These are phyloP conservation scores for Spiromastix sp. DNA, from an alignment of 2,329 filamentous ascomycete genomes.

Conservation along the genomic window DNA sequence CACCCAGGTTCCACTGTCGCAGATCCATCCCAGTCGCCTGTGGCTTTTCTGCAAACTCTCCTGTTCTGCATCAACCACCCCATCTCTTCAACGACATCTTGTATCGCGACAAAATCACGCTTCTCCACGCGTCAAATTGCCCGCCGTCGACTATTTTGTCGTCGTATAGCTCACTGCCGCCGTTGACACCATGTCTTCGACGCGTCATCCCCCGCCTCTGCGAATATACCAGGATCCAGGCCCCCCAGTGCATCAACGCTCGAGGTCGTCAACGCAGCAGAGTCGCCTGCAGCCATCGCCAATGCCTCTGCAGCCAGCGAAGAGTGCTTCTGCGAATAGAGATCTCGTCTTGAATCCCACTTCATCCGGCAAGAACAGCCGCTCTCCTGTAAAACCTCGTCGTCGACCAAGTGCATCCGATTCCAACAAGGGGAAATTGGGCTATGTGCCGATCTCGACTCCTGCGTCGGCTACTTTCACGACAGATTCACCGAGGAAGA, in stretches of 20 bases:
- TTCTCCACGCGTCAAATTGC: conserved; percentile 21
- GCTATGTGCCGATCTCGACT: conserved; percentile 51
- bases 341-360: conserved; percentile 60
- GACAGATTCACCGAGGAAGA: conserved; percentile 40
- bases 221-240: conserved; percentile 50
- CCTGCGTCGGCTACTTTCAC: conserved; percentile 33
- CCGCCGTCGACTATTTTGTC: conserved; percentile 7
- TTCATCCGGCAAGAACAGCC: conserved; percentile 36
- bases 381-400: conserved; percentile 60
- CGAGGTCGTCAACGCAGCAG: conserved; percentile 17
- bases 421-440: conserved; percentile 48
- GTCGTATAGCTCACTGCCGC: conserved; percentile 7
- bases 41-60: background rate
- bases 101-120: background rate
- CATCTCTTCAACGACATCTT: background rate
- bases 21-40: no score
- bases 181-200: conserved; percentile 26
- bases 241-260: conserved; percentile 30
- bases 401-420: conserved; percentile 45
- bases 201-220: conserved; percentile 36
- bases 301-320: conserved; percentile 36
- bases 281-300: conserved; percentile 43
- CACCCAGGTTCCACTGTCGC: conserved; percentile 3
- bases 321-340: conserved; percentile 36
- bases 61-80: background rate